phyloP scores from a whole-genome alignment of 352 stramenopile genomes.

The Phytopythium sindhum region DNA sequence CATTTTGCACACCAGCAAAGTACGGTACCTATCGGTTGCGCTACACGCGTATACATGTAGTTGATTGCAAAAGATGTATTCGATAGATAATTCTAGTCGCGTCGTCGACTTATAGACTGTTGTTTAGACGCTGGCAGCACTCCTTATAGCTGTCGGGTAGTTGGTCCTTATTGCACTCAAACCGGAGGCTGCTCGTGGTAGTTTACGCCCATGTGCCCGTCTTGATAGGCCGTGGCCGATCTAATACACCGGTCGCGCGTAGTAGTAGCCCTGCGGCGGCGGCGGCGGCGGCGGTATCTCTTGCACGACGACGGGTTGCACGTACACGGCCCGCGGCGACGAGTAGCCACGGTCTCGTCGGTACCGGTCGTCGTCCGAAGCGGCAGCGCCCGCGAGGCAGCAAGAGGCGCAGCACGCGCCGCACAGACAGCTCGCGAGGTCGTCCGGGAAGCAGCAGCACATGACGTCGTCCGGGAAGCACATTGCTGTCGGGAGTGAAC shows the following conservation, averaged over 20 bases:
- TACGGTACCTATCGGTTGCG: too few relatives aligned
- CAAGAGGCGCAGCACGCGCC: constrained; percentile 20
- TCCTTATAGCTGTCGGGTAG: background rate
- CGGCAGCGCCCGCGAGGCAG: constrained; percentile 17
- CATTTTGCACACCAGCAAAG: too few relatives aligned
- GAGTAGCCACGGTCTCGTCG: constrained; percentile 14
- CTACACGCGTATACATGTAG: too few relatives aligned
- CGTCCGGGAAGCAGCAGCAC: constrained; percentile 15
- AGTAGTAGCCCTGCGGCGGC: constrained; percentile 19
- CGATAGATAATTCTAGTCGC: too few relatives aligned
- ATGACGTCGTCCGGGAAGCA: constrained; percentile 9
- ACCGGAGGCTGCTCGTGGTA: background rate
- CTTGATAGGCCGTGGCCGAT: background rate
- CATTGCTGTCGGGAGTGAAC: constrained; percentile 8
- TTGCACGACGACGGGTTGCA: constrained; percentile 34
- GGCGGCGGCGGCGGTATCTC: constrained; percentile 15
- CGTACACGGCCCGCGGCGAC: constrained; percentile 29
- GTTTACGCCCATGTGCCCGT: background rate
- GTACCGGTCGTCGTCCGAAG: constrained; percentile 19
- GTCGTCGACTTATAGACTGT: too few relatives aligned
- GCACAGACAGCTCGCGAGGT: constrained; percentile 24
- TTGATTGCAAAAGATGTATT: background rate
- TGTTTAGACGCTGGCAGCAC: too few relatives aligned
- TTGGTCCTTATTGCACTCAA: background rate
- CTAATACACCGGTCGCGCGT: constrained; percentile 8